Conservation (phyloP, 1,139 yeast genomes). For the Yamadazyma epiphylla region DNA sequence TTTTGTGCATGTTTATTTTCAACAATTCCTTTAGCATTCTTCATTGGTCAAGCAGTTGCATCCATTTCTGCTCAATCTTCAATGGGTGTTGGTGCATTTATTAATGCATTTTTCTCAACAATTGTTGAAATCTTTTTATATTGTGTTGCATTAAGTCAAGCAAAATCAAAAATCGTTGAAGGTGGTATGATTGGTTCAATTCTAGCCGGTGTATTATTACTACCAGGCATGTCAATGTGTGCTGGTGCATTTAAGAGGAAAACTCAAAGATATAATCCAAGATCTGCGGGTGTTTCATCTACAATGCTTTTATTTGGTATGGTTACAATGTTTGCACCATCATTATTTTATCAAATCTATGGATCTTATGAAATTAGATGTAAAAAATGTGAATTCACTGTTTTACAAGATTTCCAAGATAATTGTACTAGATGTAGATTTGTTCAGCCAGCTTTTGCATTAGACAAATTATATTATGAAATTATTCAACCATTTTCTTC, state of each 20-base stretch:
- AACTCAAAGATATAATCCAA: conserved; percentile 92
- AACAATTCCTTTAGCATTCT: conserved; percentile 90
- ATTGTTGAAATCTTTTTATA: conserved; percentile 89
- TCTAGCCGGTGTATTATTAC: conserved; percentile 81
- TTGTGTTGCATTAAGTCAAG: conserved; percentile 84
- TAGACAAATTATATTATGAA: conserved; percentile 59
- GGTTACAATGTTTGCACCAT: conserved; percentile 91
- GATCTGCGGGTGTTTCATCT: conserved; percentile 95
- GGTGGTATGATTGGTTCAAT: conserved; percentile 97
- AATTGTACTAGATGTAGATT: conserved; percentile 75
- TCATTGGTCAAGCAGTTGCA: conserved; percentile 98
- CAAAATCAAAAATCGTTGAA: conserved; percentile 87
- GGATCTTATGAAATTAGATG: conserved; percentile 85
- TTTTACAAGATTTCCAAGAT: conserved; percentile 13
- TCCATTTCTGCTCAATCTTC: conserved; percentile 97
- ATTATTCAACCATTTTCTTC: conserved; percentile 79
- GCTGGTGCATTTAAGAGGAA: conserved; percentile 90
- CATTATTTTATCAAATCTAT: conserved; percentile 83
- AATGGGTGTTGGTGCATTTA: conserved; percentile 99
- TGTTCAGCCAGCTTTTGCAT: conserved; percentile 66
- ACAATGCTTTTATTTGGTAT: conserved; percentile 92
- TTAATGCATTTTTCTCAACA: conserved; percentile 95
- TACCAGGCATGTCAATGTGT: conserved; percentile 96
- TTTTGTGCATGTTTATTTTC: conserved; percentile 78
- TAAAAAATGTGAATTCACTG: conserved; percentile 34